phyloP scores from a whole-genome alignment of 176 grass and related monocot species.

The Calamus simplicifolius region DNA sequence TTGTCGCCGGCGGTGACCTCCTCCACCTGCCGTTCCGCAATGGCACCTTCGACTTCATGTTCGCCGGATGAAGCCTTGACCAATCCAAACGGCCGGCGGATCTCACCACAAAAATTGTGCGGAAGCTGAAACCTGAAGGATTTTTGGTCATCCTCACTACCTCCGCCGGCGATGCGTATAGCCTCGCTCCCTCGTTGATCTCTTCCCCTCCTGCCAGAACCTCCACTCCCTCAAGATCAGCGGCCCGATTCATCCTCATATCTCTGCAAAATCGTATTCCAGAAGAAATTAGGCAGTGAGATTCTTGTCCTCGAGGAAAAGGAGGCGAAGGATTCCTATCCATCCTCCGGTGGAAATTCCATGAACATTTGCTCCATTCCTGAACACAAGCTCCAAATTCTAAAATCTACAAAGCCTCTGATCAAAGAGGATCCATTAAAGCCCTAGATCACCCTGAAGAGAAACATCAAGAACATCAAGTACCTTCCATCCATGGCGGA shows the following conservation, averaged over 20 bases:
- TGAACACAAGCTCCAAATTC: slow-evolving; percentile 37
- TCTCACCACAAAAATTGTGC: too few species aligned
- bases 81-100: too few species aligned
- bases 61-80: too few species aligned
- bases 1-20: too few species aligned
- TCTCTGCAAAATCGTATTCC: slow-evolving; percentile 45
- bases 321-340: slow-evolving; percentile 10
- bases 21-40: too few species aligned
- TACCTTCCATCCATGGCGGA: slow-evolving; percentile 48
- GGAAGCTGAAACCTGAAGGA: too few species aligned
- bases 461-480: slow-evolving; percentile 48
- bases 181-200: slow-evolving; percentile 31
- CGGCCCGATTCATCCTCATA: slow-evolving; percentile 13
- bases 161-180: too few species aligned
- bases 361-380: slow-evolving; percentile 20
- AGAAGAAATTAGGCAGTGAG: slow-evolving; percentile 26
- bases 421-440: slow-evolving; percentile 54
- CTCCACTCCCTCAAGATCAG: slow-evolving; percentile 35
- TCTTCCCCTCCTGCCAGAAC: slow-evolving; percentile 30
- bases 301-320: too few species aligned
- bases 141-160: too few species aligned
- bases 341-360: slow-evolving; percentile 23
- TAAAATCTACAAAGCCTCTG: slow-evolving; percentile 38
- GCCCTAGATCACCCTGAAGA: slow-evolving; percentile 55
- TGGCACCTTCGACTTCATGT: too few species aligned